These are phyloP conservation scores for Pogostemon cablin DNA, from an alignment of 257 asterid species.

Conservation along the genomic window DNA sequence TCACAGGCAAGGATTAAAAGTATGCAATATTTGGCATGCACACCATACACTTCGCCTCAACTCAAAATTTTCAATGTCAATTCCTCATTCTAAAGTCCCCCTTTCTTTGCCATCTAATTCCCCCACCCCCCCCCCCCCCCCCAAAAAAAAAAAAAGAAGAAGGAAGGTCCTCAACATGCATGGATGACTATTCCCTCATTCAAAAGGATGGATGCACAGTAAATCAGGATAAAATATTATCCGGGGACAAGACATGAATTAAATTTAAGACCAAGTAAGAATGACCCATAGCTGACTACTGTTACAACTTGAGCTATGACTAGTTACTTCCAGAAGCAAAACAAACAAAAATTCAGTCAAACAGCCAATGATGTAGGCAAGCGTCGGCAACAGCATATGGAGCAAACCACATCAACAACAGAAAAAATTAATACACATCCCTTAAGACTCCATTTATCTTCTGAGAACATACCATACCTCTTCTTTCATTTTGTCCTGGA, in stretches of 20 bases:
- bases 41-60: background rate
- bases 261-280: background rate
- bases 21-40: background rate
- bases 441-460: constrained; percentile 27
- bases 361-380: constrained; percentile 21
- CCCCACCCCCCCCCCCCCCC: background rate
- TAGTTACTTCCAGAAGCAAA: constrained; percentile 15
- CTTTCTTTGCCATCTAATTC: background rate
- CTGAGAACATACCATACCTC: constrained; percentile 64
- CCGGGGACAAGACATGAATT: background rate
- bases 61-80: background rate
- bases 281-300: background rate
- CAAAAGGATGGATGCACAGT: background rate
- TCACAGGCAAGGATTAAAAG: background rate
- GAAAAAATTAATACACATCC: constrained; percentile 13
- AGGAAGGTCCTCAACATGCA: background rate
- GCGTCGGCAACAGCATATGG: background rate
- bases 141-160: background rate
- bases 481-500: constrained; percentile 97
- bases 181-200: background rate
- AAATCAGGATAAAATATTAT: too few relatives aligned
- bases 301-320: constrained; percentile 15
- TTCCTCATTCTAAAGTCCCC: background rate
- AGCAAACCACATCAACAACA: constrained; percentile 22
- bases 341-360: constrained; percentile 17